phyloP scores from a whole-genome alignment of 176 grass and related monocot genomes.

The Metroxylon sagu region DNA sequence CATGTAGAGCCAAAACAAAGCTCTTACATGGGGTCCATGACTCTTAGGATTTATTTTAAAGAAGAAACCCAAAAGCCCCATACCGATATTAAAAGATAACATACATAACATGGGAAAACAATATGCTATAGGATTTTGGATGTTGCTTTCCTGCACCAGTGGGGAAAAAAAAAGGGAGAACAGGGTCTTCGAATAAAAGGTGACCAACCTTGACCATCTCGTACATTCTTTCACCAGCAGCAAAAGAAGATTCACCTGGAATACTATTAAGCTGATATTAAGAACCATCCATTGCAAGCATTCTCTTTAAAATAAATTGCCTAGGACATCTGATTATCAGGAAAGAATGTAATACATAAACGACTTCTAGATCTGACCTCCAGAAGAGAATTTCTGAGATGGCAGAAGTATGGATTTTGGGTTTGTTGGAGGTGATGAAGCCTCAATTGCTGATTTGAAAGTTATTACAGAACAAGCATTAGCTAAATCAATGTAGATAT shows the following conservation, averaged over 20 bases:
- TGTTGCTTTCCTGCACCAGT: too few relatives aligned
- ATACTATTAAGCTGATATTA: conserved; percentile 13
- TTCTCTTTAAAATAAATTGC: too few relatives aligned
- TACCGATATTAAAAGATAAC: too few relatives aligned
- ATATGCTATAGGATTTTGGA: too few relatives aligned
- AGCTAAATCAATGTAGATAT: conserved; percentile 11
- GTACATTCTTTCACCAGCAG: conserved; percentile 61
- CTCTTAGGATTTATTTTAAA: too few relatives aligned
- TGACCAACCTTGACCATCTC: conserved; percentile 79
- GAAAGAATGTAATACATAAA: neutral
- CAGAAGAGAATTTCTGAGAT: conserved; percentile 28
- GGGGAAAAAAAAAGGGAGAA: too few relatives aligned
- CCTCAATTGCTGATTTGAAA: conserved; percentile 71
- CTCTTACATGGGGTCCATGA: too few relatives aligned
- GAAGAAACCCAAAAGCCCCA: too few relatives aligned
- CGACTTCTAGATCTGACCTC: conserved; percentile 45
- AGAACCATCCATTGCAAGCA: too few relatives aligned
- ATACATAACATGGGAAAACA: too few relatives aligned
- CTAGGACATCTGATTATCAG: conserved; percentile 1
- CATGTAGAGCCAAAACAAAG: too few relatives aligned
- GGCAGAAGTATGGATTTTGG: conserved; percentile 68
- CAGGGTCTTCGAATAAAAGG: neutral
- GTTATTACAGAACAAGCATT: conserved; percentile 19
- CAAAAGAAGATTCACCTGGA: conserved; percentile 78
- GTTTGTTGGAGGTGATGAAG: conserved; percentile 82